Conservation (phyloP, 768 basidiomycete genomes). For the Mycena floridula region DNA sequence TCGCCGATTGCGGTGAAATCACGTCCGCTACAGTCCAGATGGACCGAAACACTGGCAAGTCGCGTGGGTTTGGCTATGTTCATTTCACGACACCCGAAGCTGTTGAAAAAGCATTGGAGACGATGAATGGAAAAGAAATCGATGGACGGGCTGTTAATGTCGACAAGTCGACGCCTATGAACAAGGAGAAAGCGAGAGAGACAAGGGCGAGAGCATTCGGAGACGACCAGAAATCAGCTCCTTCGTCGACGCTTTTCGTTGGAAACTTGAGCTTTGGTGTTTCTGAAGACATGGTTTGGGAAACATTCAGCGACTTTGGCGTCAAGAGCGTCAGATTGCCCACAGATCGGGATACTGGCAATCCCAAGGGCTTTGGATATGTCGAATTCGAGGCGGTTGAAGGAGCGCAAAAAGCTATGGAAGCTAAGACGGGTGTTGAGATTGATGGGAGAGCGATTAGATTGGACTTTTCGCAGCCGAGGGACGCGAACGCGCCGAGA, state of each 20-base stretch:
- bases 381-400: slow-evolving; percentile 87
- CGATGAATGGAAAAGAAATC: slow-evolving; percentile 80
- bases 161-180: slow-evolving; percentile 65
- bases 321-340: slow-evolving; percentile 86
- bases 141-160: slow-evolving; percentile 88
- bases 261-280: slow-evolving; percentile 83
- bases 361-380: slow-evolving; percentile 94
- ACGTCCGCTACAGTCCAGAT: slow-evolving; percentile 83
- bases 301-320: slow-evolving; percentile 84
- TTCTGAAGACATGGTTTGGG: slow-evolving; percentile 83
- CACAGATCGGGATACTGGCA: slow-evolving; percentile 87
- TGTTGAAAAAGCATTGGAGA: slow-evolving; percentile 70
- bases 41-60: slow-evolving; percentile 76
- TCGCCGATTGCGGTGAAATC: slow-evolving; percentile 84
- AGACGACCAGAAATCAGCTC: slow-evolving; percentile 51
- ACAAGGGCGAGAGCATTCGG: slow-evolving; percentile 74
- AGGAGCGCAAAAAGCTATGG: slow-evolving; percentile 75
- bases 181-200: slow-evolving; percentile 51
- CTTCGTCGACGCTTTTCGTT: slow-evolving; percentile 79
- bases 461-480: slow-evolving; percentile 82
- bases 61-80: slow-evolving; percentile 83
- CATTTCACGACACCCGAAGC: slow-evolving; percentile 66
- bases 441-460: slow-evolving; percentile 78
- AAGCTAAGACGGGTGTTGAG: slow-evolving; percentile 61
- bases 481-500: slow-evolving; percentile 52